phyloP scores from a whole-genome alignment of 2,329 filamentous ascomycete genomes.

The Ceratocystis alfenasii region DNA sequence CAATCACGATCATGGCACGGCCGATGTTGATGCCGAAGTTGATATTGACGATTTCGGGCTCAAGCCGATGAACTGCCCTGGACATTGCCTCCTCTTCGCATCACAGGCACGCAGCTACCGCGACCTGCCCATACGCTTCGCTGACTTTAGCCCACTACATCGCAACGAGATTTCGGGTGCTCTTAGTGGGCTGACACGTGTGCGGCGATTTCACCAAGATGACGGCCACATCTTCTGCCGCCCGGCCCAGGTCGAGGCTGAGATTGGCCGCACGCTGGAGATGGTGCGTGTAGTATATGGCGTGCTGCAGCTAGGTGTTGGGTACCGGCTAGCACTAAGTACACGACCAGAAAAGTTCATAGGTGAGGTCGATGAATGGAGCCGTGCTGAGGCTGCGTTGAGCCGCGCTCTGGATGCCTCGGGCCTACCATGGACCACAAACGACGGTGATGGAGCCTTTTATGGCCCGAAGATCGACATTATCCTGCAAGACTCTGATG shows the following conservation, averaged over 20 bases:
- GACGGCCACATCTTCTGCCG: constrained; percentile 86
- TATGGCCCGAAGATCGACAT: constrained; percentile 91
- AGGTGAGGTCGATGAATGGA: constrained; percentile 55
- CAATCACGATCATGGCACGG: constrained; percentile 28
- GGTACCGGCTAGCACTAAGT: constrained; percentile 65
- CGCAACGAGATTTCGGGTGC: constrained; percentile 76
- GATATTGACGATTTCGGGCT: constrained; percentile 63
- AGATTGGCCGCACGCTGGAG: constrained; percentile 61
- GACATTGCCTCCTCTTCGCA: constrained; percentile 74
- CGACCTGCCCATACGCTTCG: constrained; percentile 71
- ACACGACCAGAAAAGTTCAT: constrained; percentile 73
- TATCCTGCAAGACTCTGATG: constrained; percentile 63
- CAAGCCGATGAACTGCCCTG: constrained; percentile 90
- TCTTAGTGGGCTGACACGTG: constrained; percentile 68
- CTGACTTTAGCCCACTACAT: constrained; percentile 79
- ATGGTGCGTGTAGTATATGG: constrained; percentile 64
- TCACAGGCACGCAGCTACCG: constrained; percentile 62
- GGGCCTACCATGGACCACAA: constrained; percentile 59
- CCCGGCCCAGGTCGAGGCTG: constrained; percentile 58
- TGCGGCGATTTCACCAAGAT: constrained; percentile 80
- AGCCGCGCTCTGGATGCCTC: constrained; percentile 47
- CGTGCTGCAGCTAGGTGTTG: constrained; percentile 52
- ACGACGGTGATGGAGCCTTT: constrained; percentile 75
- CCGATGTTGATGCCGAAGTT: constrained; percentile 30
- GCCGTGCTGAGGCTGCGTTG: constrained; percentile 34